Percentiles rank a stretch among this genome's conserved stretches.
phyloP scores from a whole-genome alignment of 176 grass and related monocot species.

The Triticum dicoccoides region DNA sequence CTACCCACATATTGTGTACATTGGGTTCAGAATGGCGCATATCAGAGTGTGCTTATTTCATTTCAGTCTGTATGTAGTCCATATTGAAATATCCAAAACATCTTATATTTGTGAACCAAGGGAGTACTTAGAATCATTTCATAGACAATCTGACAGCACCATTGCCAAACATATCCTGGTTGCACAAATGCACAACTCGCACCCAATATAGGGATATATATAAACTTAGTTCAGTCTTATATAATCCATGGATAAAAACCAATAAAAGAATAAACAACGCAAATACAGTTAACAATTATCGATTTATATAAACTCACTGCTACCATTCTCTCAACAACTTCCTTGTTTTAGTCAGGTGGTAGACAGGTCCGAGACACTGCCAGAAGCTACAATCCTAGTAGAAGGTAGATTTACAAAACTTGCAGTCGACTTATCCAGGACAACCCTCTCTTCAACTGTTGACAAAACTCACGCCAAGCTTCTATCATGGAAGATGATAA shows the following conservation, averaged over 20 bases:
- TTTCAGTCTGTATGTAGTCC: no score
- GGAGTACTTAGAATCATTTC: neutral
- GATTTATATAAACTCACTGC: slow-evolving; percentile 30
- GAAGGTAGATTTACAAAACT: slow-evolving; percentile 39
- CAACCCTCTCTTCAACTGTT: neutral
- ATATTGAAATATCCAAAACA: no score
- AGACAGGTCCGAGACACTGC: neutral
- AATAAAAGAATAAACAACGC: neutral
- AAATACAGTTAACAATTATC: neutral
- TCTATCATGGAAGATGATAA: neutral
- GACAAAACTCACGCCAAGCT: slow-evolving; percentile 13
- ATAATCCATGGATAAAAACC: neutral
- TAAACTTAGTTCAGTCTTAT: neutral
- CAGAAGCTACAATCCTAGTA: slow-evolving; percentile 21
- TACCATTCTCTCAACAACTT: neutral
- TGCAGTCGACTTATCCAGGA: slow-evolving; percentile 19
- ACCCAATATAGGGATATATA: neutral
- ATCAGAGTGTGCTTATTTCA: no score
- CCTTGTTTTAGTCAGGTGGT: slow-evolving; percentile 15
- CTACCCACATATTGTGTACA: neutral
- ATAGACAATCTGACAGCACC: neutral
- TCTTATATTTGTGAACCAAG: no score
- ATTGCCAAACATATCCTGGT: neutral
- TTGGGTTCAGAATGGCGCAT: neutral
- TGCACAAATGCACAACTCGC: neutral